These are phyloP conservation scores for Annulohypoxylon bovei DNA, from an alignment of 495 filamentous ascomycete genomes.

Conservation along the genomic window DNA sequence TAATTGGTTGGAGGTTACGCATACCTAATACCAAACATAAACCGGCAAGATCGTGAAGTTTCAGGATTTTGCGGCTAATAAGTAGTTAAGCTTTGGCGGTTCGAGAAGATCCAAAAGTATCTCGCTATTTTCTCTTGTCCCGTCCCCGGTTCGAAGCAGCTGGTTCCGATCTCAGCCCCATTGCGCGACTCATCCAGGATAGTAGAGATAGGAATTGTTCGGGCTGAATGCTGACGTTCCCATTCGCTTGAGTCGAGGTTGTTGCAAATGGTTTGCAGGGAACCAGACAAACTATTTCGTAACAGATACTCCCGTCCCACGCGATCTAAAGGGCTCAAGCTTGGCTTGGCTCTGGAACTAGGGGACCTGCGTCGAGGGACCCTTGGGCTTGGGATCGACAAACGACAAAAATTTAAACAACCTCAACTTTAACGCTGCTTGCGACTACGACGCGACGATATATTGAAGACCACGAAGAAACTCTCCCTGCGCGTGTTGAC, in stretches of 20 bases:
- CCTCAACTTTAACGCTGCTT: not conserved
- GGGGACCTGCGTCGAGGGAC: conserved; percentile 34
- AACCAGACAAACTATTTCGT: conserved; percentile 43
- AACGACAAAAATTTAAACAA: not conserved
- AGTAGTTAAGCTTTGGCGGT: conserved; percentile 18
- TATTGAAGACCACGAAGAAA: not conserved
- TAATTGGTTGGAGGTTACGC: not conserved
- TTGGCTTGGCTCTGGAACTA: conserved; percentile 25
- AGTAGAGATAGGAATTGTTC: conserved; percentile 39
- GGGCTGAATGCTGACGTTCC: conserved; percentile 32
- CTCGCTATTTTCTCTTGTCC: conserved; percentile 1
- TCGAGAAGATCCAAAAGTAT: conserved; percentile 5
- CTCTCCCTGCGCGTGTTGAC: not conserved
- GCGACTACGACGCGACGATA: not conserved
- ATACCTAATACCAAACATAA: not conserved
- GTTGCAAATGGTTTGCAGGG: conserved; percentile 43
- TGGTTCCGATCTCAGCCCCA: conserved; percentile 39
- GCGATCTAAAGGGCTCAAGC: conserved; percentile 39
- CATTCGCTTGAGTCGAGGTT: conserved; percentile 26
- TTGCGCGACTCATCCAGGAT: conserved; percentile 33
- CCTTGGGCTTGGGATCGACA: conserved; percentile 32
- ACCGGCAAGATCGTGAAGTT: conserved; percentile 1
- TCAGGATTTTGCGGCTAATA: conserved; percentile 6
- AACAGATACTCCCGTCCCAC: conserved; percentile 42
- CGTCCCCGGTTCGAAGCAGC: not conserved